Percentiles rank a stretch among this genome's conserved stretches.
Evolutionary conservation across 129 eudicot genomes (phyloP).

Genomic region (Chrysanthemum makinoi): DNA sequence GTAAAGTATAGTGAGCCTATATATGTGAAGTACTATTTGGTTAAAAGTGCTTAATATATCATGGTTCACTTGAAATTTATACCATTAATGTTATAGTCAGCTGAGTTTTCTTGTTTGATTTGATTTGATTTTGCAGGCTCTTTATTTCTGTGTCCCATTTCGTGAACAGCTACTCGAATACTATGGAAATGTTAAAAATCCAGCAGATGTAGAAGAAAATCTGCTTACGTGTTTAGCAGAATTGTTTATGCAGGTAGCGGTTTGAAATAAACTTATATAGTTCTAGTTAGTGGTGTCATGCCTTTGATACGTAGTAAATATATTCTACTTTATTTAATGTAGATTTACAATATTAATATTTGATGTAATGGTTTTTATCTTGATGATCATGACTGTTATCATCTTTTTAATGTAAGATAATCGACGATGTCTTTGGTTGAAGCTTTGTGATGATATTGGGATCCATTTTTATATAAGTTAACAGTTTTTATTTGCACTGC

Average conservation of each 20-base stretch:
- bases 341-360: neutral
- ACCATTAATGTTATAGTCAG: neutral
- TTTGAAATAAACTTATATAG: conserved; percentile 12
- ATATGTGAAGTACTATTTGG: conserved; percentile 8
- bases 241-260: conserved; percentile 50
- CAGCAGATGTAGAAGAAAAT: conserved; percentile 78
- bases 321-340: neutral
- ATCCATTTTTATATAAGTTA: neutral
- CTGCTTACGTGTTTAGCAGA: conserved; percentile 93
- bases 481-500: neutral
- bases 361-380: neutral
- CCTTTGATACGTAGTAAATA: neutral
- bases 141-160: conserved; percentile 94
- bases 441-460: neutral
- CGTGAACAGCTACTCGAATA: conserved; percentile 89
- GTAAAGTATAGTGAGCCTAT: neutral
- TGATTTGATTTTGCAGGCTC: conserved; percentile 50
- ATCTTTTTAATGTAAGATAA: neutral
- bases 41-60: neutral
- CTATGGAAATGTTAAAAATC: conserved; percentile 62
- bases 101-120: neutral
- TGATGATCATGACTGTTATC: neutral
- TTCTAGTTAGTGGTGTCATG: neutral
- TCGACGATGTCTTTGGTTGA: neutral
- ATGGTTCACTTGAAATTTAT: too few relatives aligned